Evolutionary conservation across 768 basidiomycete genomes (phyloP).

Genomic region (Calocera cornea): DNA sequence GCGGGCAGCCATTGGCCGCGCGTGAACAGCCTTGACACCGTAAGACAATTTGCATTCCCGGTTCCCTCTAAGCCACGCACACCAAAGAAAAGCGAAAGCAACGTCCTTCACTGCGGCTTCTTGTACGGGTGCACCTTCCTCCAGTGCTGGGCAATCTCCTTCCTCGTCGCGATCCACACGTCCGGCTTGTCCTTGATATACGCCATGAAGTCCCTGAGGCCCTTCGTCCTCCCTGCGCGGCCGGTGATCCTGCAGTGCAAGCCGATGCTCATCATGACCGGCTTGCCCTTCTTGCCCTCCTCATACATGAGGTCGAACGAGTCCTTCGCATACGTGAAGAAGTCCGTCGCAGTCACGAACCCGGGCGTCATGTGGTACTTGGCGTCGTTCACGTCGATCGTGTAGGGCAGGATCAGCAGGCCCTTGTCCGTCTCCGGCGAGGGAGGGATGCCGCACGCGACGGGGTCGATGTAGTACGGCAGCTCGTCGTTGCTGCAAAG

Average conservation of each 20-base stretch:
- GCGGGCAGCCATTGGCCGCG: too few species aligned
- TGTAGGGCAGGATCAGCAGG: slow-evolving; percentile 9
- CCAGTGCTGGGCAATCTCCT: slow-evolving; percentile 16
- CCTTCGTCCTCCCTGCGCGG: slow-evolving; percentile 10
- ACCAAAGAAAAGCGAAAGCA: too few species aligned
- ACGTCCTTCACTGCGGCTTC: not conserved
- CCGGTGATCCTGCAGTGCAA: slow-evolving; percentile 2
- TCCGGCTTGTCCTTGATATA: slow-evolving; percentile 11
- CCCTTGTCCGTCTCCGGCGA: slow-evolving; percentile 8
- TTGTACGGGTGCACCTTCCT: slow-evolving; percentile 10
- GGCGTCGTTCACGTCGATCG: slow-evolving; percentile 10
- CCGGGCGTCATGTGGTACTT: slow-evolving; percentile 3
- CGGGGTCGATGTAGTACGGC: slow-evolving; percentile 11
- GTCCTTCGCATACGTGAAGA: slow-evolving; percentile 7
- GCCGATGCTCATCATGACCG: slow-evolving; percentile 9
- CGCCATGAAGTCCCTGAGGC: slow-evolving; percentile 13
- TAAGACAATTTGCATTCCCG: not conserved
- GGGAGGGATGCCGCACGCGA: not conserved
- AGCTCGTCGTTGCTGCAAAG: slow-evolving; percentile 13
- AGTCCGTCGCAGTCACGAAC: not conserved
- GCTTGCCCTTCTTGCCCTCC: slow-evolving; percentile 12
- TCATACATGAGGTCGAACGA: slow-evolving; percentile 10
- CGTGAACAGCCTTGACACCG: not conserved
- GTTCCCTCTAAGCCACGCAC: too few species aligned
- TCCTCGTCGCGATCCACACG: slow-evolving; percentile 15